Percentiles rank a stretch among this genome's conserved stretches.
Conservation (phyloP, 2,329 filamentous ascomycete species). For the Paecilomyces fulvus region DNA sequence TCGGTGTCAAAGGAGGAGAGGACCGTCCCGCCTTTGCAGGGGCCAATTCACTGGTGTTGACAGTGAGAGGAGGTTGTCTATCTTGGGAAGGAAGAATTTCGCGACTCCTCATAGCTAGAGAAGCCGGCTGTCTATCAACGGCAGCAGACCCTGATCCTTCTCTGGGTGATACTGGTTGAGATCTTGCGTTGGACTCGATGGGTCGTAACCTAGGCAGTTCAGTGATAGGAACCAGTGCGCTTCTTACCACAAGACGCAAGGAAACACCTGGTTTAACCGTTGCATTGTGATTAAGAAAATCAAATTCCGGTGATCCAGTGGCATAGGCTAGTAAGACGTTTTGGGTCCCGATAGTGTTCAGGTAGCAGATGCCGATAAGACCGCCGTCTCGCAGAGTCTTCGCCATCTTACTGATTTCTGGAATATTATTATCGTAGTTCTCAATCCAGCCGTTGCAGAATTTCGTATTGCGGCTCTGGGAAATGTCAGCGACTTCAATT, state of each 20-base stretch:
- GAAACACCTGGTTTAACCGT: not conserved
- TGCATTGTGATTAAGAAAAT: constrained; percentile 12
- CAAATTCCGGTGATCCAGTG: constrained; percentile 15
- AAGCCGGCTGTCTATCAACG: not conserved
- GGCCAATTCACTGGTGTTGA: not conserved
- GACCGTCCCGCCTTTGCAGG: not conserved
- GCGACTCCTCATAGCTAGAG: too few species aligned
- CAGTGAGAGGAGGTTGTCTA: not conserved
- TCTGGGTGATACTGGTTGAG: not conserved
- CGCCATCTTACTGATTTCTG: constrained; percentile 16
- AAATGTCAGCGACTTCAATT: constrained; percentile 1
- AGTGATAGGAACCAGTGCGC: constrained; percentile 7
- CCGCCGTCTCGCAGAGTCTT: constrained; percentile 16
- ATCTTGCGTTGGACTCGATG: not conserved
- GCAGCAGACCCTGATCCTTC: not conserved
- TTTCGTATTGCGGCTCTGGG: constrained; percentile 7
- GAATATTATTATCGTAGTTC: constrained; percentile 24
- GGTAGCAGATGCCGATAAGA: constrained; percentile 22
- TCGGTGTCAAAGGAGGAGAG: too few species aligned
- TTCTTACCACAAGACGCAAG: constrained; percentile 12
- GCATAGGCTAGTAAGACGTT: constrained; percentile 23
- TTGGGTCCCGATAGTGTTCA: not conserved
- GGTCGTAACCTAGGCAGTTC: not conserved
- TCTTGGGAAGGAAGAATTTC: not conserved
- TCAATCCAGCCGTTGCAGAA: constrained; percentile 25